Conservation (phyloP, 345 rosid genomes). For the Salix purpurea region DNA sequence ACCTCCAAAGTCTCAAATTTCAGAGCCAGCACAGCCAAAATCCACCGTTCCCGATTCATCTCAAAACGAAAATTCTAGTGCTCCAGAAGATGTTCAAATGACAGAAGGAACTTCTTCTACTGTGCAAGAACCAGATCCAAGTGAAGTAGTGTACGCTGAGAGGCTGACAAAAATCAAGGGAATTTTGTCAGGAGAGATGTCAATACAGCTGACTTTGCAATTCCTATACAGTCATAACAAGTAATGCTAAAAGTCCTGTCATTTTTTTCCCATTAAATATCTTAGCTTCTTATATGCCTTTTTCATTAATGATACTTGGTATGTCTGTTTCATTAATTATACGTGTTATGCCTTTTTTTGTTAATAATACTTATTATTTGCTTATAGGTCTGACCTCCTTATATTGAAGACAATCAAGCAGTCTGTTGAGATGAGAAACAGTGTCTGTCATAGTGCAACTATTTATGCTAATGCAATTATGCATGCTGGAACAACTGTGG, state of each 20-base stretch:
- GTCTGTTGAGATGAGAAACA: conserved; percentile 97
- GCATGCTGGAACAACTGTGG: conserved; percentile 99
- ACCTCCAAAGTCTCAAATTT: conserved; percentile 51
- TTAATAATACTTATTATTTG: conserved; percentile 14
- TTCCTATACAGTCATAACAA: conserved; percentile 92
- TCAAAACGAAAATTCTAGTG: conserved; percentile 51
- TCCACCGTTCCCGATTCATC: conserved; percentile 38
- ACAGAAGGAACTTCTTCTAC: conserved; percentile 57
- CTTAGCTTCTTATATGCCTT: not conserved
- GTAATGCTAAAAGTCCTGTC: conserved; percentile 36
- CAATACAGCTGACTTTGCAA: conserved; percentile 87
- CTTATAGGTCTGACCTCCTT: conserved; percentile 82
- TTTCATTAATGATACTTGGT: conserved; percentile 4
- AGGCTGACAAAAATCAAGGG: conserved; percentile 79
- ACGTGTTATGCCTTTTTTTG: not conserved
- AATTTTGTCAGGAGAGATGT: conserved; percentile 92
- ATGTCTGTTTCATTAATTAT: no score
- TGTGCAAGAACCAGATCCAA: conserved; percentile 48
- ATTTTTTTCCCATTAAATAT: not conserved
- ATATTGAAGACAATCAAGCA: conserved; percentile 94
- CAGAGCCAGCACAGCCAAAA: conserved; percentile 50
- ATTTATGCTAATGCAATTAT: conserved; percentile 96
- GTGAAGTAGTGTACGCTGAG: conserved; percentile 65
- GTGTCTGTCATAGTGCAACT: conserved; percentile 99
- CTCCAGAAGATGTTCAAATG: conserved; percentile 74